Conservation (phyloP, 176 grass and related monocot genomes). For the Coix lacrymajobi region DNA sequence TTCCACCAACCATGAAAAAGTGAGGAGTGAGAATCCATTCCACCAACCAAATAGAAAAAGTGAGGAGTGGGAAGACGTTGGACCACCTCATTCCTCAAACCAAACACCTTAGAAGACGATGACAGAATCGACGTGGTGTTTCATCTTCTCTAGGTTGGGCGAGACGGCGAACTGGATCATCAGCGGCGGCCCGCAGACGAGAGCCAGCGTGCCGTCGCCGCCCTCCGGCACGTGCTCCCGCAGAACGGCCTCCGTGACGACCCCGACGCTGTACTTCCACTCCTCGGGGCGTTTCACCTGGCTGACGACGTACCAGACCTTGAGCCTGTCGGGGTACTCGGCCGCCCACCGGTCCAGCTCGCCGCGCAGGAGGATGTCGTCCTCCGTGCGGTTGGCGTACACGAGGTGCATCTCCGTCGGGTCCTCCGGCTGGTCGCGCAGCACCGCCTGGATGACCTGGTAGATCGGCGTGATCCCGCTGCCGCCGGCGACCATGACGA, state of each 20-base stretch:
- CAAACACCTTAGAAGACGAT: constrained; percentile 71
- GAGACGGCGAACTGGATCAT: constrained; percentile 71
- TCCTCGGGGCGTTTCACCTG: constrained; percentile 13
- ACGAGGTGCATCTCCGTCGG: constrained; percentile 72
- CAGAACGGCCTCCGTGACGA: constrained; percentile 44
- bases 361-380: constrained; percentile 63
- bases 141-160: constrained; percentile 81
- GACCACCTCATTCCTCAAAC: too few relatives aligned
- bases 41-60: too few relatives aligned
- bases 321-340: constrained; percentile 47
- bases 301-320: constrained; percentile 79
- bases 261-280: constrained; percentile 58
- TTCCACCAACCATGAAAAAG: too few relatives aligned
- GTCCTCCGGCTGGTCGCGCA: constrained; percentile 60
- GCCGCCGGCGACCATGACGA: constrained; percentile 80
- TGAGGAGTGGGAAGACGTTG: too few relatives aligned
- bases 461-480: constrained; percentile 83
- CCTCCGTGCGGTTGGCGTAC: constrained; percentile 69
- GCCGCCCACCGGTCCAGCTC: constrained; percentile 63
- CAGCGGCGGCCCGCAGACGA: constrained; percentile 67
- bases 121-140: constrained; percentile 48
- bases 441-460: constrained; percentile 90
- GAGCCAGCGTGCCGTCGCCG: constrained; percentile 43
- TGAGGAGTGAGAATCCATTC: too few relatives aligned
- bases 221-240: constrained; percentile 61